Evolutionary conservation across 495 filamentous ascomycete species (phyloP).

Genomic region (Xylaria castorea): DNA sequence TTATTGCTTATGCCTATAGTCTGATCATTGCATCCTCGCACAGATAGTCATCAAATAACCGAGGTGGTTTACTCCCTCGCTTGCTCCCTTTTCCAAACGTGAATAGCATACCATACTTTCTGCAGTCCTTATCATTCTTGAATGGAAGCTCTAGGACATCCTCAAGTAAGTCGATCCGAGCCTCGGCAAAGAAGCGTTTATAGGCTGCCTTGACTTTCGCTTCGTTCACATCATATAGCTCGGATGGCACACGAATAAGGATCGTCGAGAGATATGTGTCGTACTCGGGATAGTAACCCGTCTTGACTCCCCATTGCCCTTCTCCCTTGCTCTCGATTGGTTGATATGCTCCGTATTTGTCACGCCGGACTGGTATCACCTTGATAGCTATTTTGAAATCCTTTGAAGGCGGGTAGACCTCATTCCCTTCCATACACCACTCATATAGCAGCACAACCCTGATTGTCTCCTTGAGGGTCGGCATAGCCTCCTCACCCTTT

Average conservation of each 20-base stretch:
- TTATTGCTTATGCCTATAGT: too few relatives aligned
- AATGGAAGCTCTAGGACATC: neutral
- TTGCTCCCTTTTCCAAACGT: neutral
- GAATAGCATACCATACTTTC: neutral
- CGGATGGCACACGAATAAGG: neutral
- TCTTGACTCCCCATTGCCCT: constrained; percentile 6
- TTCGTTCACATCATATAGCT: neutral
- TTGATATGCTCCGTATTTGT: neutral
- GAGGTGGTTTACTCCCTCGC: neutral
- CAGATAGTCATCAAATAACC: constrained; percentile 6
- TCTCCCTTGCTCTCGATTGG: neutral
- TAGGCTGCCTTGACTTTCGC: neutral
- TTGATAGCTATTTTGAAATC: neutral
- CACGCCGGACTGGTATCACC: neutral
- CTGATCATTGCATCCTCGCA: constrained; percentile 1
- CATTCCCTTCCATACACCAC: neutral
- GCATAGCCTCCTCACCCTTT: neutral
- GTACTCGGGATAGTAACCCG: neutral
- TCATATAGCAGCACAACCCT: neutral
- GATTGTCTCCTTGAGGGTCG: neutral
- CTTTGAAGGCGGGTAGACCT: neutral
- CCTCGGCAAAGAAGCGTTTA: neutral
- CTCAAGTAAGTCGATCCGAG: neutral
- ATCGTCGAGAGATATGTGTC: neutral
- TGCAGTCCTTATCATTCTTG: neutral